Conservation (phyloP, 192 early-diverging fungal genomes). For the Rhizophagus clarus region DNA sequence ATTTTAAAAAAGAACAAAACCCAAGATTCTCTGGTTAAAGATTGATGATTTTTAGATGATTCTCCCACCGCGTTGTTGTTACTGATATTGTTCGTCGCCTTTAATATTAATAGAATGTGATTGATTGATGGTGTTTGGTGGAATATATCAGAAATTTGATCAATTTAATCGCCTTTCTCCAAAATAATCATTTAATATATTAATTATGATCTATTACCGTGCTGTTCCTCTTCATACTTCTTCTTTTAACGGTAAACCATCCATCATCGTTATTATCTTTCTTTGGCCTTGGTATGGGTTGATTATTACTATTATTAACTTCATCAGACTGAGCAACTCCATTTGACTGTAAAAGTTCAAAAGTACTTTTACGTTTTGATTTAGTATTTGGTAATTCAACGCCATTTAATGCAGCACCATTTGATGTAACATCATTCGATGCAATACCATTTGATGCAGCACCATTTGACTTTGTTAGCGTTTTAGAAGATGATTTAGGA, state of each 20-base stretch:
- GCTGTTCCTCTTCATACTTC: neutral
- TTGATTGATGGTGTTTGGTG: neutral
- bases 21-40: neutral
- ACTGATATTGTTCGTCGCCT: neutral
- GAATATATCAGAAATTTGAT: neutral
- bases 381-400: neutral
- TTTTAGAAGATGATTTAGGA: neutral
- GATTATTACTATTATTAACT: neutral
- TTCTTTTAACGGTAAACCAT: slow-evolving; percentile 7
- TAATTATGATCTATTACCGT: slow-evolving; percentile 17
- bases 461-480: neutral
- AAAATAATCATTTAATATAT: neutral
- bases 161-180: neutral
- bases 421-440: neutral
- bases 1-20: neutral
- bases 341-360: neutral
- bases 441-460: neutral
- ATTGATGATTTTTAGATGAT: slow-evolving; percentile 2
- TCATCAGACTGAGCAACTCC: neutral
- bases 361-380: neutral
- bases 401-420: neutral
- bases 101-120: neutral
- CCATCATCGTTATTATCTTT: neutral
- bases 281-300: neutral
- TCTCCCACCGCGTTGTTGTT: neutral